Base-by-base conservation (phyloP, 2,329 filamentous ascomycete species). In the Orbilia oligospora region DNA sequence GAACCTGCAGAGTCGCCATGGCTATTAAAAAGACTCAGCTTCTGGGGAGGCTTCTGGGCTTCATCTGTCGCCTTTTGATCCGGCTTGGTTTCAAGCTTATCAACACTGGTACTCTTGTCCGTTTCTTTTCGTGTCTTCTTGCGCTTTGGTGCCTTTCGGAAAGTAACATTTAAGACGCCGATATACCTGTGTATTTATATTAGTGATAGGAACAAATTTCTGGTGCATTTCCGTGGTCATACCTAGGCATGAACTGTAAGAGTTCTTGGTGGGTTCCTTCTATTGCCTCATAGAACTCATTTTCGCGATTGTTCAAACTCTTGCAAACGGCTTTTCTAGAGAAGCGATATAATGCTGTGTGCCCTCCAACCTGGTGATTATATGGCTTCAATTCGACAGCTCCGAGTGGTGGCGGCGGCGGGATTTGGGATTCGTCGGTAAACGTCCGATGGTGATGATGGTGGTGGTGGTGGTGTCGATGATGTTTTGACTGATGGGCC, bases 261-360 rank as follows among this genome's bases (percentile, higher is more conserved):
- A 99, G 88, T 83, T 97, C 92, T 80, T 94, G 93, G 84, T 99
- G 95, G 81, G 93, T 90, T 82, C 90, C 90, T 86, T 99, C 96
- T 82, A 98, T 93, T 69, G 91, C 96, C 85, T 99, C 96, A 84
- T 99, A 99, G 84, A 99, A 99, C 85, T 97, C 93, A 85, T 99
- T 99, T 84, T 99, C 96, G 83, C 95, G 90, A 84, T 97, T 99
- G 84, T 97, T 99, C 83, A 99, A 89, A 85, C 97, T 94, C 85
- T 99, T 99, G 87, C 96, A 99, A 10, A 99, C 94, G 71, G 96
- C 96, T 82, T 94, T 90, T 81, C 93, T 91, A 18, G 96, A 98
- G 83, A 99, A 98, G 49, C 95, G 91, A 89, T 97, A 99, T 41
- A 99, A 89, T 0, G 95, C 97, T 5, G 94, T 97, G 84, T 99